phyloP scores from a whole-genome alignment of 495 filamentous ascomycete genomes.

The Annulohypoxylon maeteangense region DNA sequence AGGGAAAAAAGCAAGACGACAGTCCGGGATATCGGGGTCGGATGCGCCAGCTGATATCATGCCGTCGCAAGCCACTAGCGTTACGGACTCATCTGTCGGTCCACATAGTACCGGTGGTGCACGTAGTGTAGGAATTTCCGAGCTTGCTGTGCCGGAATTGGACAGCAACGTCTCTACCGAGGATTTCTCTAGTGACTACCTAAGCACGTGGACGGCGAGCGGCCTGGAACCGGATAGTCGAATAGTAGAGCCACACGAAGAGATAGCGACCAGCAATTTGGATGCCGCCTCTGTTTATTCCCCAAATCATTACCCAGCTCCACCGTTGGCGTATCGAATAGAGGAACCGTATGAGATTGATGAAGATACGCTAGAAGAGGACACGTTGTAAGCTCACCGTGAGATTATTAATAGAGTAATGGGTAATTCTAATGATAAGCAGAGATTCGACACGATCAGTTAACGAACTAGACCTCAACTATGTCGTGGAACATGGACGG shows the following conservation, averaged over 20 bases:
- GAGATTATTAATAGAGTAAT: not conserved
- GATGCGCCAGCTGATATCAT: conserved; percentile 36
- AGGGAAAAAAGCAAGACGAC: conserved; percentile 21
- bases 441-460: conserved; percentile 65
- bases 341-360: conserved; percentile 42
- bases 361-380: conserved; percentile 51
- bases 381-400: conserved; percentile 54
- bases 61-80: conserved; percentile 42
- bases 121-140: conserved; percentile 36
- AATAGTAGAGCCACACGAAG: conserved; percentile 39
- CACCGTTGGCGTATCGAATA: conserved; percentile 39
- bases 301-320: conserved; percentile 50
- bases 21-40: conserved; percentile 27
- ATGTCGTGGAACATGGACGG: conserved; percentile 70
- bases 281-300: conserved; percentile 46
- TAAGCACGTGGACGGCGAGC: conserved; percentile 45
- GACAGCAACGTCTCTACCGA: conserved; percentile 47
- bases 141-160: conserved; percentile 44
- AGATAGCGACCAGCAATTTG: conserved; percentile 33
- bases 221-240: conserved; percentile 23
- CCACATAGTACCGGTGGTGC: conserved; percentile 26
- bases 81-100: conserved; percentile 40
- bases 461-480: conserved; percentile 65
- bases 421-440: conserved; percentile 15
- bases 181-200: conserved; percentile 45